Evolutionary conservation across 176 grass and related monocot genomes (phyloP), one percentile per base, ranked within the genome.

Genomic region (Pontederia crassipes): DNA sequence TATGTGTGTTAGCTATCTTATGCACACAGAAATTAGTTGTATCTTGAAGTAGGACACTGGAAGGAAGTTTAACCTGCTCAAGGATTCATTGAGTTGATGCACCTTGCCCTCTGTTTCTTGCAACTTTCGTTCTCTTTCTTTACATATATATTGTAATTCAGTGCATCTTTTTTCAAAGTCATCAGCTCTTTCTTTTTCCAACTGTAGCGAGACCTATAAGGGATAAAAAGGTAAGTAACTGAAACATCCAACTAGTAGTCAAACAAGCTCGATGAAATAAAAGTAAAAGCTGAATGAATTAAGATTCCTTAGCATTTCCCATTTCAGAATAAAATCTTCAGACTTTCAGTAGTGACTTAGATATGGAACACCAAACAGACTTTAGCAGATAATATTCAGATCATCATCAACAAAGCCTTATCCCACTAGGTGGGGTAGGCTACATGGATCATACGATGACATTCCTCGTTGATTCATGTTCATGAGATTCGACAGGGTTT

Each of bases 81-180:
- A 64, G 72, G 80, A 88, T 47, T 98, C 93, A 67, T 98, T 84
- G 75, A 98, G 68, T 45, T 48, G 73, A 26, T 65, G 72, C 64
- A 69, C 75, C 72, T 77, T 87, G 27, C 57, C 58, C 55, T 79
- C 79, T 58, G 70, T 68, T 10, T 82, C 75, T 66, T 80, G 75
- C 59, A 82, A 66, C 49, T 75, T 16, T 63, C 73, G 69, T 8
- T 72, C 84, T 20, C 76, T 35, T 32, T 76, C 78, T 15, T 82
- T 77, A 59, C 73, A 76, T 65, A 67, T 76, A 57, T 75, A 15
- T 65, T 87, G 75, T 15, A 73, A 69, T 72, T 76, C 77, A 10
- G 72, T 4, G 13, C 75, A 46, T 24, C 59, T 49, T 55, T 82
- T 82, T 54, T 82, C 82, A 0, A 45, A 4, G 1, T 73, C 48